phyloP scores from a whole-genome alignment of 2,329 filamentous ascomycete species.

The Cercospora berteroae region DNA sequence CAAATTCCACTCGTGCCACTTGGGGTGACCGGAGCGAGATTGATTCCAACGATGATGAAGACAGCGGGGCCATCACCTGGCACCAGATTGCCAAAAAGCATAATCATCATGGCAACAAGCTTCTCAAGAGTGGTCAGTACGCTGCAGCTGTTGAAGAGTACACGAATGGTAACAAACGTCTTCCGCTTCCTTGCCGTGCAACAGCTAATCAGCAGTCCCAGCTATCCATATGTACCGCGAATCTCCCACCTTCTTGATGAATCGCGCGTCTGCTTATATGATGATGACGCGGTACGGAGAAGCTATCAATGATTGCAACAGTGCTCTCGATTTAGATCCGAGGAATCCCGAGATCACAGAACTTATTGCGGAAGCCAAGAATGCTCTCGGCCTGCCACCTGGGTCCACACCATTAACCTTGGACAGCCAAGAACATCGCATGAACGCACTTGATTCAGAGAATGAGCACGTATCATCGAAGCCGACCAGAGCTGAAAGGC shows the following conservation, averaged over 20 bases:
- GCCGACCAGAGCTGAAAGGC: neutral
- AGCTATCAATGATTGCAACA: neutral
- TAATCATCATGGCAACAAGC: neutral
- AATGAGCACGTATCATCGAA: neutral
- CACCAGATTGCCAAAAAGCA: neutral
- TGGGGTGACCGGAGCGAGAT: neutral
- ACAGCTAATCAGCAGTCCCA: neutral
- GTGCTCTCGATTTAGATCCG: neutral
- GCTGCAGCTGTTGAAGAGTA: neutral
- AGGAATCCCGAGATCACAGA: neutral
- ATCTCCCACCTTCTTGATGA: neutral
- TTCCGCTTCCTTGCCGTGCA: neutral
- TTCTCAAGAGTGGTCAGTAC: neutral
- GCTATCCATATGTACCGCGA: neutral
- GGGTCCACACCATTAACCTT: too few relatives aligned
- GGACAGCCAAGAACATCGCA: too few relatives aligned
- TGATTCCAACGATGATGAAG: neutral
- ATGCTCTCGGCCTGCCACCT: neutral
- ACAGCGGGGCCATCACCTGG: neutral
- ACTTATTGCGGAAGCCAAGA: neutral
- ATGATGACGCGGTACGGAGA: neutral
- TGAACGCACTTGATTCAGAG: neutral
- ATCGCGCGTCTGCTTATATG: neutral
- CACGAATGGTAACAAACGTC: neutral
- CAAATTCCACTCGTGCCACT: neutral